A percentile compares a stretch with the other conserved stretches of the same genome.
phyloP scores from a whole-genome alignment of 352 stramenopile genomes.

The Phytopythium oedochilum region DNA sequence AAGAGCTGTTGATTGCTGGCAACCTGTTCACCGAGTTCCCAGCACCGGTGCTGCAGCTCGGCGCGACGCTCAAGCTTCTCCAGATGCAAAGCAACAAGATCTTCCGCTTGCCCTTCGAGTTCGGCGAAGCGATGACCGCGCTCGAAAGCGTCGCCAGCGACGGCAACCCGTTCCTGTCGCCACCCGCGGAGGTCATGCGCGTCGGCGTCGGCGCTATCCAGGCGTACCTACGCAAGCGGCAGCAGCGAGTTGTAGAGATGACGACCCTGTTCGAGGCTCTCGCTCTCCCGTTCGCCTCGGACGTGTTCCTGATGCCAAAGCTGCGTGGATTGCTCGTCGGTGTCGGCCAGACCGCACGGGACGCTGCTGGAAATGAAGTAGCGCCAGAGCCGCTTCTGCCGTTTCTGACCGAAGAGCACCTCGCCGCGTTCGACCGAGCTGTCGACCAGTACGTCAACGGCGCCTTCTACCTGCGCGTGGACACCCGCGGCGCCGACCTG shows the following conservation, averaged over 20 bases:
- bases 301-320: slow-evolving; percentile 37
- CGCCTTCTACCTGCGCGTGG: slow-evolving; percentile 49
- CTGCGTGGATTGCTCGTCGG: slow-evolving; percentile 24
- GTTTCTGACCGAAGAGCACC: slow-evolving; percentile 50
- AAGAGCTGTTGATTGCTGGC: slow-evolving; percentile 55
- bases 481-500: slow-evolving; percentile 48
- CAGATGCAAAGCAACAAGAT: slow-evolving; percentile 76
- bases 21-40: slow-evolving; percentile 56
- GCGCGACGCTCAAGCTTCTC: slow-evolving; percentile 31
- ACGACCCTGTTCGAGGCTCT: slow-evolving; percentile 27
- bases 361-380: background rate
- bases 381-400: slow-evolving; percentile 11
- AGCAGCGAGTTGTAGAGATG: slow-evolving; percentile 54
- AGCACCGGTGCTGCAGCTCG: slow-evolving; percentile 29
- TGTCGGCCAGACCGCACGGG: background rate
- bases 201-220: slow-evolving; percentile 45
- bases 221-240: slow-evolving; percentile 51
- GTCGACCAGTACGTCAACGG: slow-evolving; percentile 70
- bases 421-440: slow-evolving; percentile 38
- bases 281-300: slow-evolving; percentile 26
- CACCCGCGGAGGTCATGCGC: slow-evolving; percentile 56
- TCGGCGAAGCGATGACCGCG: slow-evolving; percentile 32
- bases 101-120: slow-evolving; percentile 45
- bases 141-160: slow-evolving; percentile 55
- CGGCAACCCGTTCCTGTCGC: slow-evolving; percentile 70